Evolutionary conservation across 2,329 filamentous ascomycete species (phyloP), one percentile per base, ranked within the genome.

Genomic region (Hypoxylon sp.): DNA sequence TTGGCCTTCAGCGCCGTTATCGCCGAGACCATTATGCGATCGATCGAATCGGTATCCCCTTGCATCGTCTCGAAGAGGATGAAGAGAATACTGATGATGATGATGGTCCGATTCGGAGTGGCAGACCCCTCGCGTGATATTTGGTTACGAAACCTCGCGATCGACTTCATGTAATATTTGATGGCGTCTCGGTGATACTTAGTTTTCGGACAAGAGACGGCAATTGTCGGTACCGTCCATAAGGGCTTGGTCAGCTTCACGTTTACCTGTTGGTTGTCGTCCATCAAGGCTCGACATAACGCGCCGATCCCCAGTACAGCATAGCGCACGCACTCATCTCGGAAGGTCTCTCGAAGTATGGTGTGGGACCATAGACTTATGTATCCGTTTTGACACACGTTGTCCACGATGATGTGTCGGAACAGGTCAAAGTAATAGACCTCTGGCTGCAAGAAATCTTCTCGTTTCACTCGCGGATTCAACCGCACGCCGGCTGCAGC

Each of bases 31-130:
- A 67, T 61, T 22, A 69, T 52, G 13, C 43, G 51, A 15, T 69
- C 67, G 43, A 67, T 57, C 6, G 61, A 56, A 2, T 65, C 59
- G 19, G 52, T 56, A 17, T 69, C 59, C 24, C 67, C 67, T 28
- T 69, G 61, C 39, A 69, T 64, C 41, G 62, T 44, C 54, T 69
- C 67, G 41, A 67, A 69, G 6, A 67, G 46, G 41, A 69, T 54
- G 56, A 67, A 61, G 2, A 69, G 59, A 30, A 69, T 59, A 28
- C 67, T 69, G 26, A 62, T 20, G 28, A 69, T 62, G 11, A 69
- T 55, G 11, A 69, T 60, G 1, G 54, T 60, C 20, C 67, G 56
- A 7, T 54, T 26, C 17, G 59, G 47, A 4, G 39, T 59, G 5
- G 59, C 44, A 7, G 61, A 49, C 5, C 59, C 48, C 17, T 69